Percentiles rank a stretch among this genome's conserved stretches.
Conservation (phyloP, 768 basidiomycete genomes). For the Cyathus striatus region DNA sequence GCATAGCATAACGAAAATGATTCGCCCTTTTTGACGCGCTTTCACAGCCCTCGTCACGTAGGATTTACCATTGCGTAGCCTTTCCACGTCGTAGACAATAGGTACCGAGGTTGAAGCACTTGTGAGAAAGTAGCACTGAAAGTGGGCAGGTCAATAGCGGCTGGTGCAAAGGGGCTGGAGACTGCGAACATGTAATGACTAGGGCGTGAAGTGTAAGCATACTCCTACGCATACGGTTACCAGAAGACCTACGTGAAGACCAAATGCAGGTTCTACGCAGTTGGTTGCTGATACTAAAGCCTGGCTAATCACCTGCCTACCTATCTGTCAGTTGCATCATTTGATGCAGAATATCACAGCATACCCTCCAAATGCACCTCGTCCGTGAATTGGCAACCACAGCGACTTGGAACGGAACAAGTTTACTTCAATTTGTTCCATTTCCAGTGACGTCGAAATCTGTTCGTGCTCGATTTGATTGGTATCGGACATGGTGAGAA, state of each 20-base stretch:
- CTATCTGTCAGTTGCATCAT: not conserved
- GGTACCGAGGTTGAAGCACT: constrained; percentile 70
- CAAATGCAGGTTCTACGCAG: constrained; percentile 59
- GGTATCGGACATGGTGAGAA: constrained; percentile 22
- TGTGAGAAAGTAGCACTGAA: constrained; percentile 76
- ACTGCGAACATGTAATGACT: constrained; percentile 67
- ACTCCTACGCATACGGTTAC: too few species aligned
- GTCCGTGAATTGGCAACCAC: constrained; percentile 50
- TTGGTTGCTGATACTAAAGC: constrained; percentile 79
- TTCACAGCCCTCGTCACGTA: constrained; percentile 66
- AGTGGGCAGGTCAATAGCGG: not conserved
- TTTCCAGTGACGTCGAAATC: constrained; percentile 70
- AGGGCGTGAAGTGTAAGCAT: too few species aligned
- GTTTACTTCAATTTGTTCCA: constrained; percentile 73
- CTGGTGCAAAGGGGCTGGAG: too few species aligned
- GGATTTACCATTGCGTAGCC: constrained; percentile 67
- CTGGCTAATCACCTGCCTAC: constrained; percentile 78
- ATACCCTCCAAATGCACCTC: constrained; percentile 80
- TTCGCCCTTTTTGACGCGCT: constrained; percentile 47
- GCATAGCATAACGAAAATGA: constrained; percentile 61
- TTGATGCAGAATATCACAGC: constrained; percentile 10
- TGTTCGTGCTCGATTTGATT: constrained; percentile 59
- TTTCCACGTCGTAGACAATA: constrained; percentile 75
- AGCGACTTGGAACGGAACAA: constrained; percentile 76
- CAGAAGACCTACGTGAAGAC: constrained; percentile 62